Conservation (phyloP, 768 basidiomycete species). For the Phanerochaete carnosa region DNA sequence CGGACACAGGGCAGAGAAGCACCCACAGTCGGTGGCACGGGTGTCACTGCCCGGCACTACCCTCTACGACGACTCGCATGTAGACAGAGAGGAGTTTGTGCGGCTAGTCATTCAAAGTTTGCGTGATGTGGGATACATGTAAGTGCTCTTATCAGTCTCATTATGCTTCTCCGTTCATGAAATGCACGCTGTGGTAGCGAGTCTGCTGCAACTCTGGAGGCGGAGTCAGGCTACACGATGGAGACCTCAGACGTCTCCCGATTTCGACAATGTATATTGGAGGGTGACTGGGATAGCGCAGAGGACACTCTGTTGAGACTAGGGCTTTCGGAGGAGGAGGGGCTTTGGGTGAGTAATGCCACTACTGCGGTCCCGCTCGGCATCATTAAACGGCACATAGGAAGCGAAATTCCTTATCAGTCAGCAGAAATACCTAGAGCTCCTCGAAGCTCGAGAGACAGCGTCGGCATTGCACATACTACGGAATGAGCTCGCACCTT, state of each 20-base stretch:
- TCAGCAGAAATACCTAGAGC: slow-evolving; percentile 94
- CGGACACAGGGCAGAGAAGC: slow-evolving; percentile 15
- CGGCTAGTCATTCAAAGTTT: slow-evolving; percentile 86
- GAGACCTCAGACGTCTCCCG: slow-evolving; percentile 74
- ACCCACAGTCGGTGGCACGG: slow-evolving; percentile 38
- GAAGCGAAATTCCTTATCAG: slow-evolving; percentile 84
- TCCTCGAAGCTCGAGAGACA: slow-evolving; percentile 77
- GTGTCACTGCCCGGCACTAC: slow-evolving; percentile 70
- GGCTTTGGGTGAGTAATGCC: slow-evolving; percentile 57
- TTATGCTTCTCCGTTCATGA: slow-evolving; percentile 5
- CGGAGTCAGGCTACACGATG: slow-evolving; percentile 88
- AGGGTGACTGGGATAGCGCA: slow-evolving; percentile 79
- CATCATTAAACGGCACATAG: slow-evolving; percentile 33
- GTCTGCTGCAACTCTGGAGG: slow-evolving; percentile 84
- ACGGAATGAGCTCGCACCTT: slow-evolving; percentile 83
- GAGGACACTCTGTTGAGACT: slow-evolving; percentile 65
- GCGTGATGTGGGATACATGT: slow-evolving; percentile 77
- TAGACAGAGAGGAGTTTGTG: slow-evolving; percentile 90
- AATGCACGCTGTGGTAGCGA: slow-evolving; percentile 49
- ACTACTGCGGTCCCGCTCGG: neutral
- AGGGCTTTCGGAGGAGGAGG: slow-evolving; percentile 66
- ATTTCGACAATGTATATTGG: slow-evolving; percentile 77
- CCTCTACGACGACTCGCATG: slow-evolving; percentile 65
- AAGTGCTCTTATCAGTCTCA: slow-evolving; percentile 13
- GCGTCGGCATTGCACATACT: slow-evolving; percentile 83